Base-by-base conservation (phyloP, 2,329 filamentous ascomycete genomes). In the Colletotrichum sp. region DNA sequence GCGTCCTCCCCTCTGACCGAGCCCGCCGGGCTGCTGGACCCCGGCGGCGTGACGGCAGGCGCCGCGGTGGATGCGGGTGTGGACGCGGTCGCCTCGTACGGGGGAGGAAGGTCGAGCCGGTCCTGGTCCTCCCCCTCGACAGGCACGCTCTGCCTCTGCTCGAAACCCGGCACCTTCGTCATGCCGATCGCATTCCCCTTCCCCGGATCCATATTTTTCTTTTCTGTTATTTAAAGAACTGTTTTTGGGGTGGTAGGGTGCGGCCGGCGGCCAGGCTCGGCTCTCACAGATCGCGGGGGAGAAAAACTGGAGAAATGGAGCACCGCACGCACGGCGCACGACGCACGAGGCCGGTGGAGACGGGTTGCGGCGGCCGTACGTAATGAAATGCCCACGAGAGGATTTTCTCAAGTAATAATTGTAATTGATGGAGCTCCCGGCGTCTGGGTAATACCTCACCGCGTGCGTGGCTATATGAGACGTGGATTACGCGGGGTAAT, bases 401-500 rank as follows among this genome's bases (percentile, higher is more conserved):
- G 63, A 73, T 75, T 75, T n/a, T 60, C 62, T 75, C 70, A 73
- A 75, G 70, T 73, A 75, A 75, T 73, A 30, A 65, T 73, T 75
- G 64, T 73, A 73, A 73, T 65, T 44, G 70, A 75, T 75, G 73
- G 70, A 60, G 73, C 26, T 62, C 18, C 24, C 9, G 68, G 57
- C 8, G 52, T 39, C 26, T 48, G 36, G 36, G 36, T 16, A 36
- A 36, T 36, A 16, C 34, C 15, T 16, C 13, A 36, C 34, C 34
- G 34, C 34, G 34, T 36, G 34, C 34, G 34, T 36, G 34, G 34
- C 34, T 36, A 22, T 22, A 52, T 55, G 16, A 68, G 32, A 48
- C 73, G 73, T 75, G 73, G 73, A 75, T 75, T 75, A 52, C 70
- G 73, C 73, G 73, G 73, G 73, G 73, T 69, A 72, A 73, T 36